phyloP scores from a whole-genome alignment of 495 filamentous ascomycete species.

The Tuber indicum region DNA sequence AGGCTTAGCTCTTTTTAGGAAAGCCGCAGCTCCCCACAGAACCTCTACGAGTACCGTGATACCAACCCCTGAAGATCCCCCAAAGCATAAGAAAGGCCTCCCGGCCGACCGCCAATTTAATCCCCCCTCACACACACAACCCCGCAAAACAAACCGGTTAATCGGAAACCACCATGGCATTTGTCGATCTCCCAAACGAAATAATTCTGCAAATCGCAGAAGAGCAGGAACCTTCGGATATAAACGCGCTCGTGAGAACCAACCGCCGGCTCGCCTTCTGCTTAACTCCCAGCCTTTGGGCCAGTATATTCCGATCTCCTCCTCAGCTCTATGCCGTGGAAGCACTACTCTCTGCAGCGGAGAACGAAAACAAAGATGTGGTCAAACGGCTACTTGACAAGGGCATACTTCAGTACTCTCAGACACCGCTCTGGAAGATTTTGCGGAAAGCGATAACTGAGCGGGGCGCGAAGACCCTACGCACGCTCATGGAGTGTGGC shows the following conservation, averaged over 20 bases:
- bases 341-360: not conserved
- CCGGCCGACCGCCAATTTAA: not conserved
- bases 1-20: not conserved
- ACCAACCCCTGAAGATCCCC: not conserved
- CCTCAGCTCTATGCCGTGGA: not conserved
- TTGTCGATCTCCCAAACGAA: slow-evolving; percentile 14
- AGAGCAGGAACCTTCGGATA: not conserved
- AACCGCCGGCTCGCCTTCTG: slow-evolving; percentile 6
- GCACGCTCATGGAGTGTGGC: not conserved
- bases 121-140: not conserved
- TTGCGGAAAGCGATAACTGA: not conserved
- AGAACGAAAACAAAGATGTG: not conserved
- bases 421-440: not conserved
- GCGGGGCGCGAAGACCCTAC: not conserved
- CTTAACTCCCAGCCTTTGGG: slow-evolving; percentile 7
- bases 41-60: not conserved
- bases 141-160: not conserved
- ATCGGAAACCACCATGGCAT: slow-evolving; percentile 3
- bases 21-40: not conserved
- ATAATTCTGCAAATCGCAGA: slow-evolving; percentile 8
- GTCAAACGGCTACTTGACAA: not conserved
- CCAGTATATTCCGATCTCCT: not conserved
- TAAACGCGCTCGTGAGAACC: slow-evolving; percentile 9
- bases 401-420: not conserved
- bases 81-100: not conserved